These are phyloP conservation scores for Cichorium intybus DNA, from an alignment of 140 eudicot genomes.

Conservation along the genomic window DNA sequence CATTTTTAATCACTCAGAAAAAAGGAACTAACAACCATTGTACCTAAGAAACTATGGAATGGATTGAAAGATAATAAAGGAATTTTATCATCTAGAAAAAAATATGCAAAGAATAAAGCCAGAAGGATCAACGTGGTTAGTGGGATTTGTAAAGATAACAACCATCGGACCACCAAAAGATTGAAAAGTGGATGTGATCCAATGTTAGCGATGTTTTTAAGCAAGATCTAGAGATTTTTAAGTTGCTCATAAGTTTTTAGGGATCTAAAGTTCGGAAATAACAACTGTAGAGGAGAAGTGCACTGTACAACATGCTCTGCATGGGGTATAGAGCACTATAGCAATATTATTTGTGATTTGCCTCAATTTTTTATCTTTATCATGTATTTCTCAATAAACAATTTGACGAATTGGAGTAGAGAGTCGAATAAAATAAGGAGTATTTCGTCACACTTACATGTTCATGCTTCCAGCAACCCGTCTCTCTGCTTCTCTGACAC, in stretches of 20 bases:
- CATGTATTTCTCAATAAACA: neutral
- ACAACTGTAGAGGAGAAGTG: neutral
- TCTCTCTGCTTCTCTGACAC: slow-evolving; percentile 92
- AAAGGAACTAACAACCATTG: neutral
- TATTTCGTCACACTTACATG: slow-evolving; percentile 46
- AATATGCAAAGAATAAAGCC: slow-evolving; percentile 7
- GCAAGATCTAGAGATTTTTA: slow-evolving; percentile 1
- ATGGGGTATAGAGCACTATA: slow-evolving; percentile 9
- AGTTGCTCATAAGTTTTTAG: neutral
- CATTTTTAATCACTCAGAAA: slow-evolving; percentile 4
- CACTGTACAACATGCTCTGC: slow-evolving; percentile 8
- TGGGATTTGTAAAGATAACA: neutral
- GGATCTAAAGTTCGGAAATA: slow-evolving; percentile 6
- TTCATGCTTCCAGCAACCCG: slow-evolving; percentile 77
- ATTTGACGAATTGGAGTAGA: neutral
- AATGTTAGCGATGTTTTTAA: slow-evolving; percentile 3
- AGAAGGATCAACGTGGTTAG: slow-evolving; percentile 3
- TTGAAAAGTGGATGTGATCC: neutral
- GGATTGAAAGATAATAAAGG: slow-evolving; percentile 6
- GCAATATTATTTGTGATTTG: neutral
- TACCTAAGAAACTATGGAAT: slow-evolving; percentile 6
- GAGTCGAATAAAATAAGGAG: neutral
- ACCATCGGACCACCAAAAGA: slow-evolving; percentile 8
- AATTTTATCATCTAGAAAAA: slow-evolving; percentile 5
- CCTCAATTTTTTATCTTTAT: neutral